A percentile compares a stretch with the other conserved stretches of the same genome.
Conservation (phyloP, 1,284 basidiomycete species). For the Irpex sp. region DNA sequence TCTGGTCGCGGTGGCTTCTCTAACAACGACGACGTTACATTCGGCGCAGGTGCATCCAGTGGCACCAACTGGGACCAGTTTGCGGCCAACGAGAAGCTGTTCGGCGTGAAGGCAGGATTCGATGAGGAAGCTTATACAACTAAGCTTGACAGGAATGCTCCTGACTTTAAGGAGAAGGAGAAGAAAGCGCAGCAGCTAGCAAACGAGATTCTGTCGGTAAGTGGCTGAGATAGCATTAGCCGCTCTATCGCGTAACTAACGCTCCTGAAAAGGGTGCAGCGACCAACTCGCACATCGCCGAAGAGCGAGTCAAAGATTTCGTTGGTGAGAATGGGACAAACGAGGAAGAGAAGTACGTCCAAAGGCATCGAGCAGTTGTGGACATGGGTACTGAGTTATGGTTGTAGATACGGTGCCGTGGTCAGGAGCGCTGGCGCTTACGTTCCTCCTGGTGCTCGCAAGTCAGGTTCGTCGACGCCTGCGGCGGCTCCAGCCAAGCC, state of each 20-base stretch:
- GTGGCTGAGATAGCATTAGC: conserved; percentile 25
- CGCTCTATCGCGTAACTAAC: not conserved
- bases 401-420: conserved; percentile 85
- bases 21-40: conserved; percentile 62
- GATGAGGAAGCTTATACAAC: conserved; percentile 97
- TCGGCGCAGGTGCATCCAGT: conserved; percentile 47
- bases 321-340: conserved; percentile 73
- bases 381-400: not conserved
- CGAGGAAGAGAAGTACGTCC: conserved; percentile 90
- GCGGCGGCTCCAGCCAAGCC: conserved; percentile 35
- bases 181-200: conserved; percentile 86
- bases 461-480: conserved; percentile 27
- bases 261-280: conserved; percentile 46
- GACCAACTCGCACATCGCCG: conserved; percentile 84
- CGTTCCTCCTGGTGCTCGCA: conserved; percentile 85
- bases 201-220: conserved; percentile 83
- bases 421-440: conserved; percentile 88
- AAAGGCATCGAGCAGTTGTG: conserved; percentile 7
- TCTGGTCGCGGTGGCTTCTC: conserved; percentile 14
- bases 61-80: conserved; percentile 90
- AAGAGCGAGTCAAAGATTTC: conserved; percentile 76
- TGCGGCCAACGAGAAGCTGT: conserved; percentile 88
- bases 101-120: conserved; percentile 90
- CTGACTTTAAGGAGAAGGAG: conserved; percentile 89
- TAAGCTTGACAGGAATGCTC: conserved; percentile 80